Conservation (phyloP, 1,139 yeast genomes). For the Kluyveromyces sp. region DNA sequence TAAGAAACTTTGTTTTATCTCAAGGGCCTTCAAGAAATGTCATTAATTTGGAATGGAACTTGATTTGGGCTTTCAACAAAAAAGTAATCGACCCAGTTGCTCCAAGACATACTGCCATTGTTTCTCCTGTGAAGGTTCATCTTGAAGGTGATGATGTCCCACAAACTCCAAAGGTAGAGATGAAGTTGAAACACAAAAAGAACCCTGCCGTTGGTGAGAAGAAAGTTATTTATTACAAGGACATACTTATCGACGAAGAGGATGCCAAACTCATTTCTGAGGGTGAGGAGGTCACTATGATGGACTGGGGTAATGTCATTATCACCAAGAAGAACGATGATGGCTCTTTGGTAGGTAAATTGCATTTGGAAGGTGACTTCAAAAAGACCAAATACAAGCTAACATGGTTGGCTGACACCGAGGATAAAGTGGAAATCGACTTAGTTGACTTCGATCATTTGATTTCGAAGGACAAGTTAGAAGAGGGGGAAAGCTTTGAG, state of each 20-base stretch:
- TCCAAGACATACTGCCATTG: slow-evolving; percentile 86
- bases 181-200: slow-evolving; percentile 91
- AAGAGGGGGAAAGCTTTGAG: slow-evolving; percentile 90
- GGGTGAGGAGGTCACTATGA: slow-evolving; percentile 86
- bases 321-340: slow-evolving; percentile 63
- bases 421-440: slow-evolving; percentile 62
- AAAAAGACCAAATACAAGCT: slow-evolving; percentile 92
- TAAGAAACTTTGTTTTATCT: slow-evolving; percentile 81
- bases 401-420: slow-evolving; percentile 90
- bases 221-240: slow-evolving; percentile 60
- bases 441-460: slow-evolving; percentile 91
- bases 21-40: slow-evolving; percentile 98
- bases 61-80: slow-evolving; percentile 95
- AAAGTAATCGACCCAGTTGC: slow-evolving; percentile 94
- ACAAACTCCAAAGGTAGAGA: slow-evolving; percentile 51
- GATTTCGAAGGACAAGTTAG: slow-evolving; percentile 91
- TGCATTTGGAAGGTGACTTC: slow-evolving; percentile 95
- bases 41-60: slow-evolving; percentile 91
- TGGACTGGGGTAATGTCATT: slow-evolving; percentile 99
- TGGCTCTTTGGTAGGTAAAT: slow-evolving; percentile 64
- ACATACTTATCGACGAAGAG: slow-evolving; percentile 74
- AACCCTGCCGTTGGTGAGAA: slow-evolving; percentile 86
- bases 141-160: slow-evolving; percentile 61
- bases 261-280: slow-evolving; percentile 71
- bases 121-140: slow-evolving; percentile 57